Base-by-base conservation (phyloP, 192 early-diverging fungal species). In the Mortierella hygrophila region DNA sequence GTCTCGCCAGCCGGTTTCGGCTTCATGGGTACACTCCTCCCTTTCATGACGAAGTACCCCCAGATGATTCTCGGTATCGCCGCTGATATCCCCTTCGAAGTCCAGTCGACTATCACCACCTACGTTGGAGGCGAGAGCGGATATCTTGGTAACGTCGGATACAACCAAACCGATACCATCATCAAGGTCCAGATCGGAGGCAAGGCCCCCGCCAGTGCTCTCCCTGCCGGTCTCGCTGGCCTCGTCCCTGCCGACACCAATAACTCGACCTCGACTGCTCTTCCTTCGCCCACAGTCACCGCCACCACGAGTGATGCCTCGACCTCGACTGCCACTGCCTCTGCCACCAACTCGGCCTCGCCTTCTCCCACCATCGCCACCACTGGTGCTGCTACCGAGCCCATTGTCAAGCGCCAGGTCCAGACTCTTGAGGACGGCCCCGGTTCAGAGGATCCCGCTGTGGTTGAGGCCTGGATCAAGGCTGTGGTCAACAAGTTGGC, bases 131-230 rank as follows among this genome's bases (percentile, higher is more conserved):
- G 84, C 10, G 2, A 55, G 7, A 76, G 49, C 49, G 84, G 84
- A 29, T 86, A 81, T 32, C 9, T 46, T 6, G 84, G 84, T 16
- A 81, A 81, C 26, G 84, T 86, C 41, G 69, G 49, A 26, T 86
- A 86, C 47, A 52, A 20, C 38, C 84, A 86, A 20, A 57, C 74
- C n/a, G 60, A 77, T 3, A 77, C 79, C 35, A 75, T 86, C 40
- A 78, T 86, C 68, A 78, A 76, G 35, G 84, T 86, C 71, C 65
- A 80, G 79, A 72, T 86, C n/a, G 52, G 68, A 13, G 84, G 84
- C 4, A 54, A 73, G 47, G 70, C 73, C 6, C 84, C 84, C 26
- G 41, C 29, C 6, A 52, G 70, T 44, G 63, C 57, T 29, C 54
- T 80, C 21, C 69, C 78, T 35, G 70, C 68, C 0, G n/a, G 16